These are phyloP conservation scores for Colletotrichum falcatum DNA, from an alignment of 2,329 filamentous ascomycete genomes.

Conservation along the genomic window DNA sequence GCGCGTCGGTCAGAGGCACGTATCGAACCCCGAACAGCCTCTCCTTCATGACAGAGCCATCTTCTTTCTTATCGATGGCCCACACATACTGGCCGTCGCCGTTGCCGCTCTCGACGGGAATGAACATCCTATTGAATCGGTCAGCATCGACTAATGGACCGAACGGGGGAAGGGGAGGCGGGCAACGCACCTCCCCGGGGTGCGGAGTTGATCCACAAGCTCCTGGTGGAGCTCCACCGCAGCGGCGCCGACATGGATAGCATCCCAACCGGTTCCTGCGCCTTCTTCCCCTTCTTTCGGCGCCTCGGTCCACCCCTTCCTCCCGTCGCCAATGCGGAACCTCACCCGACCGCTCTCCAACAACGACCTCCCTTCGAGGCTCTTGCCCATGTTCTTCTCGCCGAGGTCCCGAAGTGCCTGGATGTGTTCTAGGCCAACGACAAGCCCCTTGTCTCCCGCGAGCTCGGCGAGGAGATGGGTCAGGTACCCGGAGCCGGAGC, in stretches of 20 bases:
- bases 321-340: conserved; percentile 82
- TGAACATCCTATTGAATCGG: conserved; percentile 71
- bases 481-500: conserved; percentile 83
- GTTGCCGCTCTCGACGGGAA: conserved; percentile 73
- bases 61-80: conserved; percentile 77
- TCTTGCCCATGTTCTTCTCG: conserved; percentile 74
- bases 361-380: conserved; percentile 66
- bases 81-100: conserved; percentile 74
- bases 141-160: conserved; percentile 29
- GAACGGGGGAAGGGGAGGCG: conserved; percentile 34
- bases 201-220: conserved; percentile 80
- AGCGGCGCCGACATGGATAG: conserved; percentile 94
- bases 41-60: conserved; percentile 71
- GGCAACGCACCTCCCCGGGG: conserved; percentile 72
- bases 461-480: conserved; percentile 90
- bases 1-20: conserved; percentile 81
- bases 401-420: conserved; percentile 71
- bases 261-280: conserved; percentile 78
- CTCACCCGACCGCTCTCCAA: conserved; percentile 73
- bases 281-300: conserved; percentile 58
- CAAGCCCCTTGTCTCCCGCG: conserved; percentile 63
- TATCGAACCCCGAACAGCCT: conserved; percentile 79
- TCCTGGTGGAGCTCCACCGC: conserved; percentile 78
- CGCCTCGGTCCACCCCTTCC: conserved; percentile 70
- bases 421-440: conserved; percentile 84